Percentiles rank a stretch among this genome's conserved stretches.
These are phyloP conservation scores for Aureoboletus auriporus DNA, from an alignment of 768 basidiomycete species.

Conservation along the genomic window DNA sequence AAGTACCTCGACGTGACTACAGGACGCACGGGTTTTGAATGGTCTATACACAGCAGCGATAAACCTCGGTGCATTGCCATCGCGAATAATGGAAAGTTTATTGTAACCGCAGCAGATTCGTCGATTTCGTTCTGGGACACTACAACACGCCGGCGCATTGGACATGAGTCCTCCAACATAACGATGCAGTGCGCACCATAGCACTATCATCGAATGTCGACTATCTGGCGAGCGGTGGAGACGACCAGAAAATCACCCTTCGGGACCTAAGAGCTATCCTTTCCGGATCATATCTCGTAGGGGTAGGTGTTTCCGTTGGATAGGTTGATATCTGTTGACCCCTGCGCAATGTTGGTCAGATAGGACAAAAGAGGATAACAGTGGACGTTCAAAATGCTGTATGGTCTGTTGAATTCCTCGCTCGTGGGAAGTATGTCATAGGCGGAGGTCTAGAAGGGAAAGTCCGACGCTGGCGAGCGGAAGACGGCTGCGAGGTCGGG, in stretches of 20 bases:
- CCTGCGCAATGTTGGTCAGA: neutral
- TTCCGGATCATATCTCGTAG: neutral
- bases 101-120: neutral
- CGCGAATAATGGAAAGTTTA: neutral
- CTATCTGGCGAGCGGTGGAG: neutral
- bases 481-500: neutral
- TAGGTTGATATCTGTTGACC: no score
- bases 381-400: neutral
- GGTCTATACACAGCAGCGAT: neutral
- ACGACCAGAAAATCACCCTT: neutral
- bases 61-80: neutral
- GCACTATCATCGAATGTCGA: neutral
- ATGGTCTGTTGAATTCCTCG: neutral
- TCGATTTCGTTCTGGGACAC: conserved; percentile 1
- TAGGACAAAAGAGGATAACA: neutral
- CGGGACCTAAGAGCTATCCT: neutral
- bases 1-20: neutral
- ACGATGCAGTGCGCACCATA: neutral
- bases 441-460: neutral
- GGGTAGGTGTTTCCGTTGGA: neutral
- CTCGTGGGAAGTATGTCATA: conserved; percentile 1
- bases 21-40: neutral
- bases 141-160: neutral
- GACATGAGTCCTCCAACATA: neutral
- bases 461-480: conserved; percentile 1